Base-by-base conservation (phyloP, 2,329 filamentous ascomycete species). In the Cordyceps militaris region DNA sequence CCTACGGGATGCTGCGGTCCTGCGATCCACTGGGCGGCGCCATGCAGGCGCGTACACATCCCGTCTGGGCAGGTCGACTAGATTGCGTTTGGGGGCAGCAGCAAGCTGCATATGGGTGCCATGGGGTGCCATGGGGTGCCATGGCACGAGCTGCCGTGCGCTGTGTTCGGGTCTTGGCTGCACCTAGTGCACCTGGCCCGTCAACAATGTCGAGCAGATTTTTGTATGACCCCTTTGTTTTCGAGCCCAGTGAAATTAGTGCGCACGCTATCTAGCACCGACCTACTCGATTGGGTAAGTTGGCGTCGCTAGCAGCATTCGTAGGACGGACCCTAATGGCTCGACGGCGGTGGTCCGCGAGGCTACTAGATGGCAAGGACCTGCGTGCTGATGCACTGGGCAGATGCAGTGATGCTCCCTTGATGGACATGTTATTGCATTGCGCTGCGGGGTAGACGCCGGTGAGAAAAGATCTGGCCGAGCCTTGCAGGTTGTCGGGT, bases 41-140 rank as follows among this genome's bases (percentile, higher is more conserved):
- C 34, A 43, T 50, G 55, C 44, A 50, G 47, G 47, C 47, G 55
- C 55, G 43, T 10, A 26, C 5, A n/a, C 34, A 36, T 51, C 55
- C 55, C 55, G 47, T 57, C 55, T 51, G 47, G 55, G 55, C 47
- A 57, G 47, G 55, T 57, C 38, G 47, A 24, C 26, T 16, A 34
- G 28, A 47, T 55, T 36, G 30, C 28, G 10, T 55, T 32, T 53
- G 53, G 44, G 43, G 32, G 36, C 32, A 44, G 32, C 10, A 16
- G 14, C 53, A 48, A 38, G 2, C 30, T 34, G 23, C 40, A 36
- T 40, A 40, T 10, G n/a, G n/a, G 32, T 36, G 32, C 11, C 32
- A 14, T 36, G 32, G 11, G 32, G 32, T 36, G 30, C 13, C 5
- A 2, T 36, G 32, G 4, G 32, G 32, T 13, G 4, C 32, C 16